Evolutionary conservation across 345 rosid genomes (phyloP).

Genomic region (Adansonia digitata): DNA sequence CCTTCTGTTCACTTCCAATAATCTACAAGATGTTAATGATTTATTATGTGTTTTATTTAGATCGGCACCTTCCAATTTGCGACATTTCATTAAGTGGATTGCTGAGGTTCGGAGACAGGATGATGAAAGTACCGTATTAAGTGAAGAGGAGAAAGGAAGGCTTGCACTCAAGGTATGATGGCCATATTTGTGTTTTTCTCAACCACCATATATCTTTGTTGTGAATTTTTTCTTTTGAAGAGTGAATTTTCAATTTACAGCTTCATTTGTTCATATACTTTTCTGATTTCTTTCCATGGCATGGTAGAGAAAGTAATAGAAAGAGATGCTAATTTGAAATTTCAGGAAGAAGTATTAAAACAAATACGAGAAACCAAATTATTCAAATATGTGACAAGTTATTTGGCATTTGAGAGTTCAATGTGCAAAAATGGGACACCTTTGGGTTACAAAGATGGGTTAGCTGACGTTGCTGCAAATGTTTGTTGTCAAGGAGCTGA

Average conservation of each 20-base stretch:
- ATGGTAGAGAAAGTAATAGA: neutral
- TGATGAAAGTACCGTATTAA: slow-evolving; percentile 49
- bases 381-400: slow-evolving; percentile 18
- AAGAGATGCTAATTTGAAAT: neutral
- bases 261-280: neutral
- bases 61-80: slow-evolving; percentile 58
- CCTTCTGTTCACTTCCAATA: slow-evolving; percentile 49
- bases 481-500: slow-evolving; percentile 33
- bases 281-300: neutral
- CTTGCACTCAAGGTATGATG: slow-evolving; percentile 57
- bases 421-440: neutral
- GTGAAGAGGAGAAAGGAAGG: slow-evolving; percentile 67
- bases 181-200: neutral
- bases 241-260: neutral
- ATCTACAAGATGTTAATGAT: slow-evolving; percentile 46
- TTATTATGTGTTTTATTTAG: slow-evolving; percentile 44
- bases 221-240: neutral
- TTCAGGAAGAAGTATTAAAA: slow-evolving; percentile 44
- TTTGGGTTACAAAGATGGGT: slow-evolving; percentile 1
- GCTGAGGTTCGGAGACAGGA: slow-evolving; percentile 71
- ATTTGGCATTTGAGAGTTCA: slow-evolving; percentile 15
- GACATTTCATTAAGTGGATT: slow-evolving; percentile 75
- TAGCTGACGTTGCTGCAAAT: slow-evolving; percentile 23
- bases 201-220: neutral
- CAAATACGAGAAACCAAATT: slow-evolving; percentile 36